Conservation (phyloP, 192 early-diverging fungal genomes). For the Entrophospora sp. region DNA sequence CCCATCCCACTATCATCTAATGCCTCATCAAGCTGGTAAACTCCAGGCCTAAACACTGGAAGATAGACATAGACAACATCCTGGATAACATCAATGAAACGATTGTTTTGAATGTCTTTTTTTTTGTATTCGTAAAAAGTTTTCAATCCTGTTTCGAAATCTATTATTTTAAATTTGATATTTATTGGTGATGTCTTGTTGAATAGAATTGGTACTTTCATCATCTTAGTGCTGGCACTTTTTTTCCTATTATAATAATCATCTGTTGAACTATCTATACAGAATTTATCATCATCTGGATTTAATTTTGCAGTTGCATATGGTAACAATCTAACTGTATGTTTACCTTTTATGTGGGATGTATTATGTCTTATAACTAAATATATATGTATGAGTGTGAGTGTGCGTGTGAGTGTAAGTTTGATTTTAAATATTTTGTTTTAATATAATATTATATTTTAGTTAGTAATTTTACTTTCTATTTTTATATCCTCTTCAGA, state of each 20-base stretch:
- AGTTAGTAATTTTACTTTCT: background rate
- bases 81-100: conserved; percentile 23
- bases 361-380: conserved; percentile 30
- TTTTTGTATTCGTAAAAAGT: conserved; percentile 13
- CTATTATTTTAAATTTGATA: conserved; percentile 21
- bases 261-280: conserved; percentile 20
- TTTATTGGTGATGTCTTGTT: conserved; percentile 32
- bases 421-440: background rate
- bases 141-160: conserved; percentile 24
- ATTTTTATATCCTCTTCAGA: conserved; percentile 12
- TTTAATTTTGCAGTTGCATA: conserved; percentile 37
- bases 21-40: conserved; percentile 29
- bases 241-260: no score
- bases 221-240: no score
- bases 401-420: no score
- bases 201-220: conserved; percentile 28
- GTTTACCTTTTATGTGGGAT: conserved; percentile 35
- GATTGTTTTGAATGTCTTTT: conserved; percentile 21
- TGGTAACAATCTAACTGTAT: conserved; percentile 36
- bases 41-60: conserved; percentile 27
- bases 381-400: background rate
- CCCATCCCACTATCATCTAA: conserved; percentile 25
- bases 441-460: background rate
- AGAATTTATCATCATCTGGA: conserved; percentile 29
- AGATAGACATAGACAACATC: conserved; percentile 29